Evolutionary conservation across 306 rosid genomes (phyloP), one percentile per base, ranked within the genome.

Genomic region (Hippophae rhamnoides): DNA sequence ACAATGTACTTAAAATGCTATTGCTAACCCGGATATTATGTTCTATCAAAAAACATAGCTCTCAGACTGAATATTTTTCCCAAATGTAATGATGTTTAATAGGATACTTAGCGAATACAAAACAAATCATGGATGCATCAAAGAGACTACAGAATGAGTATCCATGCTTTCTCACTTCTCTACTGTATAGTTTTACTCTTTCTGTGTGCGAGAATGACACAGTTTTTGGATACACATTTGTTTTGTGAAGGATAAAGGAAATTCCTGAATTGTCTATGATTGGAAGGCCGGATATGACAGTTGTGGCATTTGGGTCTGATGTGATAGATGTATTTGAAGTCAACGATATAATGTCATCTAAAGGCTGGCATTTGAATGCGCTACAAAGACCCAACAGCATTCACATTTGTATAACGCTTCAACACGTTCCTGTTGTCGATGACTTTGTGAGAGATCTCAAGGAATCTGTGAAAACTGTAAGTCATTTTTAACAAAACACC

Each of bases 341-440:
- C 60, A 92, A 92, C 47, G 98, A 92, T 72, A 41, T 85, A 57
- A 72, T 92, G 95, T 77, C 95, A 60, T 83, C 95, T 57, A 87
- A 86, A 81, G 98, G 95, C 60, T 92, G 98, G 98, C 98, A 92
- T 78, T 81, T 92, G 83, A 92, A 87, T 78, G 98, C 98, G 58
- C 76, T 92, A 76, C 98, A 87, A 74, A 78, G 87, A 72, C 98
- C 98, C 61, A 92, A 84, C 81, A 92, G 98, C 74, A 65, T 92
- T 74, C 98, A 92, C 56, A 87, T 92, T 61, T 92, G 98, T 45
- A 76, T 92, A 67, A 87, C 98, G 14, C 96, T 87, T 52, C 98
- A 92, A 62, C 98, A 87, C 55, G 87, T 76, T 58, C 79, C 87
- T 6, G 53, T 83, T 49, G 77, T 77, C 55, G 93, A 85, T 13